Evolutionary conservation across 441 rosid species (phyloP).

Genomic region (Raphanus hybrid): DNA sequence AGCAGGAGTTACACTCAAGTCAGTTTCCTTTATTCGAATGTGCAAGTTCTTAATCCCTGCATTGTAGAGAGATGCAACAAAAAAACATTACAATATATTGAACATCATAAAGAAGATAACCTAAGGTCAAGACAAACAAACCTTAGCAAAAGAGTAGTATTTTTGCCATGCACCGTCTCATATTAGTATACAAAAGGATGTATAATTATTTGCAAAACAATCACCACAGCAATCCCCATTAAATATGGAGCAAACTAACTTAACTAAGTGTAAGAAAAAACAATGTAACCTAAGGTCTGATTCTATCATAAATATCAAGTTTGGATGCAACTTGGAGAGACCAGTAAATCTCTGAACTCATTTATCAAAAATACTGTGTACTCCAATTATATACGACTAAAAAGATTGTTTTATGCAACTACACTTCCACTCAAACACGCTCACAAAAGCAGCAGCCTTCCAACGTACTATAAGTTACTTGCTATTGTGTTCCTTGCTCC

Average conservation of each 20-base stretch:
- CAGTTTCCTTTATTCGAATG: conserved; percentile 63
- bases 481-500: too few relatives aligned
- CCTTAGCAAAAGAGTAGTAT: background rate
- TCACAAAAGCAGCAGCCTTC: background rate
- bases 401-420: background rate
- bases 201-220: background rate
- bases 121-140: background rate
- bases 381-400: background rate
- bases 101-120: background rate
- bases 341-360: background rate
- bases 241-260: background rate
- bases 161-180: background rate
- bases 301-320: background rate
- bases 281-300: background rate
- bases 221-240: background rate
- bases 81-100: background rate
- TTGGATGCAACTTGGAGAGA: background rate
- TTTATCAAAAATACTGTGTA: background rate
- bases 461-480: too few relatives aligned
- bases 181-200: background rate
- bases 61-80: conserved; percentile 21
- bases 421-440: conserved; percentile 1
- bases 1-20: conserved; percentile 63
- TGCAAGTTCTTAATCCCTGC: conserved; percentile 78
- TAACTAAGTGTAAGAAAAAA: background rate